A percentile compares a stretch with the other conserved stretches of the same genome.
These are phyloP conservation scores for Trichoderma hamatum DNA, from an alignment of 2,329 filamentous ascomycete species.

Conservation along the genomic window DNA sequence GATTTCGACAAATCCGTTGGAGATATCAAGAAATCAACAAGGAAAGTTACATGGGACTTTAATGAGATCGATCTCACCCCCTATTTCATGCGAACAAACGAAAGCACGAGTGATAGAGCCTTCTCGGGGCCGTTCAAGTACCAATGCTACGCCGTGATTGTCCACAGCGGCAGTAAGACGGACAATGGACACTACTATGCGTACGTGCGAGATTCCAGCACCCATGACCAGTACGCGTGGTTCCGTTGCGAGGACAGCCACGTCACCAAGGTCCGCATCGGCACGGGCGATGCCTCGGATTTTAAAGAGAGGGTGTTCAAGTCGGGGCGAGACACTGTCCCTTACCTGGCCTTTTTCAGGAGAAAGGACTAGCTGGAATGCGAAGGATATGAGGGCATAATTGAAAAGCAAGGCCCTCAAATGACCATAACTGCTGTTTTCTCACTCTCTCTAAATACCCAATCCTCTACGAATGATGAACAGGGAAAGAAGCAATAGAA, in stretches of 20 bases:
- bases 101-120: constrained; percentile 45
- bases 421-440: no score
- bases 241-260: constrained; percentile 52
- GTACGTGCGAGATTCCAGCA: constrained; percentile 63
- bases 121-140: constrained; percentile 68
- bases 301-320: constrained; percentile 46
- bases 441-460: not conserved
- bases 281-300: constrained; percentile 41
- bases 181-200: constrained; percentile 80
- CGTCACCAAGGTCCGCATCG: constrained; percentile 49
- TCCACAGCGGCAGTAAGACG: constrained; percentile 70
- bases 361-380: constrained; percentile 37
- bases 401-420: not conserved
- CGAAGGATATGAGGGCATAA: not conserved
- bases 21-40: constrained; percentile 65
- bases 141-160: constrained; percentile 82
- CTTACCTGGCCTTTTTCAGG: constrained; percentile 53
- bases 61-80: constrained; percentile 62
- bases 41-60: constrained; percentile 75
- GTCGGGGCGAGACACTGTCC: constrained; percentile 43
- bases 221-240: constrained; percentile 51
- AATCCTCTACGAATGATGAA: not conserved
- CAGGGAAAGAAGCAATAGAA: not conserved
- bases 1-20: constrained; percentile 40
- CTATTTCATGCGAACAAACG: constrained; percentile 45